phyloP scores from a whole-genome alignment of 257 asterid species.

The Leptodermis oblonga region DNA sequence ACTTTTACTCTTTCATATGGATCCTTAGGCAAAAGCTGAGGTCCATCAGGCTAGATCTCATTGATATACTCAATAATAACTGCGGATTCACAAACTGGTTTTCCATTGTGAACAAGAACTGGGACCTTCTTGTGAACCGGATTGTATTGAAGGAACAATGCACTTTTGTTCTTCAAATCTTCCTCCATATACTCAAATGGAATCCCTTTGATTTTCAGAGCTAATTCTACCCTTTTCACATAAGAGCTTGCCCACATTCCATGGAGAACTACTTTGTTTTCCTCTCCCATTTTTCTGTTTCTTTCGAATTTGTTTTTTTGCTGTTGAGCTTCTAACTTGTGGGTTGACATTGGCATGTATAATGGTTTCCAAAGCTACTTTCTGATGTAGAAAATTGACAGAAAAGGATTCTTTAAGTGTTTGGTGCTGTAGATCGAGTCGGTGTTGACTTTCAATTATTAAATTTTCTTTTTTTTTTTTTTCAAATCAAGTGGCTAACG shows the following conservation, averaged over 20 bases:
- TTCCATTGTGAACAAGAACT: conserved; percentile 39
- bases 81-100: conserved; percentile 26
- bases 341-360: not conserved
- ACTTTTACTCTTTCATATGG: conserved; percentile 31
- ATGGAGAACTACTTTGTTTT: conserved; percentile 28
- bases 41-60: conserved; percentile 33
- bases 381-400: not conserved
- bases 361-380: conserved; percentile 11
- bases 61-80: conserved; percentile 41
- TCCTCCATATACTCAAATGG: conserved; percentile 40
- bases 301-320: not conserved
- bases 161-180: conserved; percentile 34
- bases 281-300: conserved; percentile 28
- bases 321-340: too few species aligned
- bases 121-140: conserved; percentile 42
- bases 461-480: too few species aligned
- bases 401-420: not conserved
- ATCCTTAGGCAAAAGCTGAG: conserved; percentile 31
- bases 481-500: too few species aligned
- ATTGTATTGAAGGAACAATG: conserved; percentile 26
- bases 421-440: not conserved
- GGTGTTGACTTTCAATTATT: too few species aligned
- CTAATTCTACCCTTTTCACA: conserved; percentile 38
- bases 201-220: conserved; percentile 44
- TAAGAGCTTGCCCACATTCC: conserved; percentile 40